Evolutionary conservation across 2,329 filamentous ascomycete species (phyloP).

Genomic region (Aspergillus unguis): DNA sequence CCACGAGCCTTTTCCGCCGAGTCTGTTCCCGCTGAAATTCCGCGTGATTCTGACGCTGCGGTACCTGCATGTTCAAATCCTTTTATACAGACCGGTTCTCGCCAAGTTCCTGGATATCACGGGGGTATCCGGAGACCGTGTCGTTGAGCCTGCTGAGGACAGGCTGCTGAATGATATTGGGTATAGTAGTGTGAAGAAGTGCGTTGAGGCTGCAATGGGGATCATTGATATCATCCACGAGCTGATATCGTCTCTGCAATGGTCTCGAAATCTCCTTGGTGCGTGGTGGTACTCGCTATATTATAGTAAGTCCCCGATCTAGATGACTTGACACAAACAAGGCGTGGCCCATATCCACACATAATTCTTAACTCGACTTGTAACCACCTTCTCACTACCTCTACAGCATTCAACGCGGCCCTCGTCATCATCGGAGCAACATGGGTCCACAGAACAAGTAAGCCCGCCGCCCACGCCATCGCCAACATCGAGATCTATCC

Average conservation of each 20-base stretch:
- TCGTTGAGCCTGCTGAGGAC: slow-evolving; percentile 14
- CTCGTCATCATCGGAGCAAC: not conserved
- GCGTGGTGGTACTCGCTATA: slow-evolving; percentile 35
- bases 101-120: slow-evolving; percentile 35
- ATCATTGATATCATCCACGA: slow-evolving; percentile 27
- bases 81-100: slow-evolving; percentile 43
- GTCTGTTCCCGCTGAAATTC: slow-evolving; percentile 28
- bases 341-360: no score
- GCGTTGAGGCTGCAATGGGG: slow-evolving; percentile 30
- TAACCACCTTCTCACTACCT: not conserved
- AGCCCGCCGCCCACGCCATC: not conserved
- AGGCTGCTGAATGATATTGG: slow-evolving; percentile 32
- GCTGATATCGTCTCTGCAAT: slow-evolving; percentile 18
- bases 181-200: slow-evolving; percentile 31
- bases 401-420: not conserved
- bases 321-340: no score
- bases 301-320: slow-evolving; percentile 26
- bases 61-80: slow-evolving; percentile 42
- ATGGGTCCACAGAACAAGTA: not conserved
- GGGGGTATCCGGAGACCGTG: not conserved
- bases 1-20: no score
- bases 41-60: slow-evolving; percentile 44
- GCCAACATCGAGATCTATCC: not conserved
- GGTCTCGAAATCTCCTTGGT: slow-evolving; percentile 22
- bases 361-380: not conserved